Percentiles rank a stretch among this genome's conserved stretches.
phyloP scores from a whole-genome alignment of 2,329 filamentous ascomycete species.

The Neocatenulostroma microsporum region DNA sequence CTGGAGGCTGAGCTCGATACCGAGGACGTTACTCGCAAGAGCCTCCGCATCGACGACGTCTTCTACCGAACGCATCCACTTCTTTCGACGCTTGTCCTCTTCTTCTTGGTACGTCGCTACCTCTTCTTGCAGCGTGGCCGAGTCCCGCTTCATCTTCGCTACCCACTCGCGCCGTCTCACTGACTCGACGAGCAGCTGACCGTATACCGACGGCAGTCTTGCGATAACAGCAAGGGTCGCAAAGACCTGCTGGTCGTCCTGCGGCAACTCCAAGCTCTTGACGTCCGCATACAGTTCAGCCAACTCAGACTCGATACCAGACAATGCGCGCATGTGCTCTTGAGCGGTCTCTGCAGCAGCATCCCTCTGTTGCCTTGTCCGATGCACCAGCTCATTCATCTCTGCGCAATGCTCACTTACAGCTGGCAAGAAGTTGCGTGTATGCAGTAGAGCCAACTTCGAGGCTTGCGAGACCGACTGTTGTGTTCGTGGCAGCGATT shows the following conservation, averaged over 20 bases:
- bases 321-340: constrained; percentile 73
- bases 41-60: constrained; percentile 61
- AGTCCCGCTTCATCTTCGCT: constrained; percentile 82
- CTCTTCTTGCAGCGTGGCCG: constrained; percentile 80
- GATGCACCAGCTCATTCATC: constrained; percentile 47
- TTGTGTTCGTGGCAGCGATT: constrained; percentile 60
- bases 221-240: constrained; percentile 73
- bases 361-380: constrained; percentile 56
- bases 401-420: constrained; percentile 51
- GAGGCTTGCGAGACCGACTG: constrained; percentile 55
- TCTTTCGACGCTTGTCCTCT: constrained; percentile 77
- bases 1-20: constrained; percentile 77
- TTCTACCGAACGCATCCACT: constrained; percentile 82
- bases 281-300: constrained; percentile 65
- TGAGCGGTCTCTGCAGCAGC: constrained; percentile 57
- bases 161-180: constrained; percentile 83
- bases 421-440: constrained; percentile 55
- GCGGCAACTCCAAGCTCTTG: constrained; percentile 60
- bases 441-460: constrained; percentile 57
- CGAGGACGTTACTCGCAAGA: constrained; percentile 58
- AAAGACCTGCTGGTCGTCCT: constrained; percentile 71
- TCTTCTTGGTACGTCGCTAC: constrained; percentile 89
- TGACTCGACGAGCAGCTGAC: constrained; percentile 78
- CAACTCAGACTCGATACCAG: constrained; percentile 68
- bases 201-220: constrained; percentile 80